phyloP scores from a whole-genome alignment of 345 rosid genomes.

The Clausena lansium region DNA sequence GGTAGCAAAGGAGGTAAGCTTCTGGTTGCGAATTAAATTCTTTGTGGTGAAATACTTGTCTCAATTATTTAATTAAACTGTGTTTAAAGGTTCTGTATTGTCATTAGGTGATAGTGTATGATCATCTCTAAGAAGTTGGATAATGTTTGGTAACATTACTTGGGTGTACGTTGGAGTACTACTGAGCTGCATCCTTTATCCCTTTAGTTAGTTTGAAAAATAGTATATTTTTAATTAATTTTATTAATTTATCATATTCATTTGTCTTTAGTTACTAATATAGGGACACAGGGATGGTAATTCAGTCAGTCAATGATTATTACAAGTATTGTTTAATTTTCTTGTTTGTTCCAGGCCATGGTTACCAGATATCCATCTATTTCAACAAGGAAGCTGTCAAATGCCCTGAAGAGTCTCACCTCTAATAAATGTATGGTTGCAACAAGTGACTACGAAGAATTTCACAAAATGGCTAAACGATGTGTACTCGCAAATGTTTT shows the following conservation, averaged over 20 bases:
- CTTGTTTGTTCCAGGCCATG: constrained; percentile 59
- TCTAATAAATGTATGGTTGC: constrained; percentile 84
- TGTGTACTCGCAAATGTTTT: constrained; percentile 50
- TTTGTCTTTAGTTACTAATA: not conserved
- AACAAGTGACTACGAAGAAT: constrained; percentile 75
- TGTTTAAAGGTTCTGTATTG: too few species aligned
- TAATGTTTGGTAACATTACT: too few species aligned
- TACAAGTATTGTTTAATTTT: not conserved
- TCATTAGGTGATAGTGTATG: too few species aligned
- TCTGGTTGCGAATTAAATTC: too few species aligned
- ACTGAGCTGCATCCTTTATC: too few species aligned
- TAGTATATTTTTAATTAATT: not conserved
- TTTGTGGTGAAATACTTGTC: too few species aligned
- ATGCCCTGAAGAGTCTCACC: constrained; percentile 64
- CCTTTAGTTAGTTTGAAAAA: not conserved
- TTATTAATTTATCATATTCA: not conserved
- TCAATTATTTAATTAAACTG: too few species aligned
- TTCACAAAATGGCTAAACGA: constrained; percentile 65
- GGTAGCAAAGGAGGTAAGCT: too few species aligned
- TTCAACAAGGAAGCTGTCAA: constrained; percentile 72
- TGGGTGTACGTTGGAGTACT: too few species aligned
- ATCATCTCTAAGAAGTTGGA: too few species aligned
- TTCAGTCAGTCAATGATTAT: not conserved
- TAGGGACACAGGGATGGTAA: not conserved
- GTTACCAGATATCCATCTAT: constrained; percentile 75